A percentile compares a stretch with the other conserved stretches of the same genome.
phyloP scores from a whole-genome alignment of 768 basidiomycete genomes.

The Grammothele lineata region DNA sequence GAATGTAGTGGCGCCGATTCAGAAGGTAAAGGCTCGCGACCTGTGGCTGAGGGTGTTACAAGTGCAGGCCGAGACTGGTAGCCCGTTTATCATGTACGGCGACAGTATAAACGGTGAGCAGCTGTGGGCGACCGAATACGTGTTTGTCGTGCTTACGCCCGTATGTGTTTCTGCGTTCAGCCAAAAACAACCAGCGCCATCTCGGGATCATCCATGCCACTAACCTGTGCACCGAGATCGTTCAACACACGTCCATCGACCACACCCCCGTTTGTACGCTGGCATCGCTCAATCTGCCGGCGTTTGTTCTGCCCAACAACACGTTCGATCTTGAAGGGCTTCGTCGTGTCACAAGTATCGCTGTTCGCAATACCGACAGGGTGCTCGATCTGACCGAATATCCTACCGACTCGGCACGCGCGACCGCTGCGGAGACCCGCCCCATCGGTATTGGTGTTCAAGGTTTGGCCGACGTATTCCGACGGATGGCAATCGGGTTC shows the following conservation, averaged over 20 bases:
- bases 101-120: neutral
- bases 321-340: neutral
- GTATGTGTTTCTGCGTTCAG: neutral
- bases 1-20: no score
- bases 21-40: no score
- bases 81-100: neutral
- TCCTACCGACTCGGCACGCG: no score
- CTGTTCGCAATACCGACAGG: neutral
- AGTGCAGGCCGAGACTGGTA: neutral
- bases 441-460: no score
- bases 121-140: no score
- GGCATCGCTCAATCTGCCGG: neutral
- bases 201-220: neutral
- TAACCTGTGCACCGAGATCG: neutral
- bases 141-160: neutral
- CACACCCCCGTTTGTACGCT: neutral
- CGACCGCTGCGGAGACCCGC: no score
- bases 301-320: neutral
- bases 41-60: no score
- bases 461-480: no score
- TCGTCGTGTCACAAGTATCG: neutral
- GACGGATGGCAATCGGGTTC: no score
- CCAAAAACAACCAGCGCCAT: neutral
- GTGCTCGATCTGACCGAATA: neutral
- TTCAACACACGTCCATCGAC: neutral